Base-by-base conservation (phyloP, 2,329 filamentous ascomycete species). In the Furcasterigmium furcatum region DNA sequence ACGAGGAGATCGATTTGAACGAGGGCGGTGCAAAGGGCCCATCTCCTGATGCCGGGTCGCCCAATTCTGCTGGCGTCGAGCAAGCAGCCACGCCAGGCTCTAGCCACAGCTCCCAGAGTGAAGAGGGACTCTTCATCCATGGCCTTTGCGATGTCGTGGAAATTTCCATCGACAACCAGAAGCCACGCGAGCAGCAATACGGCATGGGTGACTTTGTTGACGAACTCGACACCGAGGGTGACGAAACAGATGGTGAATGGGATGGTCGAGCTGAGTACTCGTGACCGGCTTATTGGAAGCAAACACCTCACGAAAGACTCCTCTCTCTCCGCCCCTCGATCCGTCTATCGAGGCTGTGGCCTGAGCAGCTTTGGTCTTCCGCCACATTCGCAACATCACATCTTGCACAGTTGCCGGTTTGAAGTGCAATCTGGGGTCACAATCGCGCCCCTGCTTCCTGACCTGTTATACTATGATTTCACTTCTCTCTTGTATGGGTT, bases 151-250 rank as follows among this genome's bases (percentile, higher is more conserved):
- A 83, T 34, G 73, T 82, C 6, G 86, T 91, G 16, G 79, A 87
- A 48, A 76, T 91, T 36, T 71, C 80, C 38, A 84, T 91, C 53
- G 88, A 91, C 63, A 91, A 91, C 59, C 79, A 88, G 58, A 84
- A 88, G 49, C 82, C 84, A 5, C 74, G 75, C 3, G 87, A 90
- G 65, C 68, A 77, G 20, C 82, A 85, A 49, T 88, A 77, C 52
- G 76, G 76, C 19, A 88, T 90, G 71, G 80, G 77, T 2, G 87
- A 92, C 59, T 91, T 92, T 55, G 20, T 43, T 14, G 41, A 36
- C 18, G 34, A 36, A 36, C 63, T 88, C 13, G 64, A 87, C 64
- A 63, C 61, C 2, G 66, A 71, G 4, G 73, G 72, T 4, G 74
- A 79, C 46, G 74, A 80, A 30, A 71, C 69, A 3, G 77, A 79